Evolutionary conservation across 192 early-diverging fungal species (phyloP), one percentile per base, ranked within the genome.

Genomic region (Gryganskiella cystojenkinii): DNA sequence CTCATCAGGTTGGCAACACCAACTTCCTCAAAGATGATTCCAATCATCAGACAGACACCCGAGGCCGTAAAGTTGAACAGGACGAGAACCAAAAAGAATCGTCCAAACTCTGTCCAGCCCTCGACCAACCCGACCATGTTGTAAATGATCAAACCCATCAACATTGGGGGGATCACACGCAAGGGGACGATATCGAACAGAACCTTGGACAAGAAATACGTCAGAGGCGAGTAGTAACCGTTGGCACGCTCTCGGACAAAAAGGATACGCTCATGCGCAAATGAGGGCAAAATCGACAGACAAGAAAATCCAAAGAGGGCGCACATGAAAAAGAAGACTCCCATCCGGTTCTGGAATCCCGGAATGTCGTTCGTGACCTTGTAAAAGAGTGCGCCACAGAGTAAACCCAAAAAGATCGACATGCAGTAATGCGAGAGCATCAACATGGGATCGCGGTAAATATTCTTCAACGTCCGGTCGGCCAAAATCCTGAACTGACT

Each of bases 21-120:
- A 20, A 88, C 67, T 56, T 93, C 90, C 27, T 86, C 73, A 56
- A 93, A 86, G 6, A 91, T 68, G 35, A 93, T 86, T 3, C 86
- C 87, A 54, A 95, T 89, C 45, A 89, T 85, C 24, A 95, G 73
- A 80, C 93, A 94, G 11, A 88, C 76, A 25, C 87, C 85, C 1
- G 92, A 91, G 0, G 91, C 85, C 0, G 91, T 88, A 17, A 92
- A 53, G 66, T 94, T 94, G 84, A 95, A 95, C 33, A 95, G 73
- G 2, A 92, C 88, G 8, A 95, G 83, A 15, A 91, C 90, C 49
- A 93, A 70, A 24, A 93, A 81, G 81, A 94, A 93, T 61, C 87
- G 87, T 25, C 91, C 71, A 79, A 88, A 88, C 62, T 90, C 88
- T 0, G 31, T 49, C 74, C 75, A 76, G 0, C 83, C 86, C 22